Percentiles rank a stretch among this genome's conserved stretches.
These are phyloP conservation scores for Stagonosporopsis cucurbitacearum DNA, from an alignment of 2,329 filamentous ascomycete species.

Conservation along the genomic window DNA sequence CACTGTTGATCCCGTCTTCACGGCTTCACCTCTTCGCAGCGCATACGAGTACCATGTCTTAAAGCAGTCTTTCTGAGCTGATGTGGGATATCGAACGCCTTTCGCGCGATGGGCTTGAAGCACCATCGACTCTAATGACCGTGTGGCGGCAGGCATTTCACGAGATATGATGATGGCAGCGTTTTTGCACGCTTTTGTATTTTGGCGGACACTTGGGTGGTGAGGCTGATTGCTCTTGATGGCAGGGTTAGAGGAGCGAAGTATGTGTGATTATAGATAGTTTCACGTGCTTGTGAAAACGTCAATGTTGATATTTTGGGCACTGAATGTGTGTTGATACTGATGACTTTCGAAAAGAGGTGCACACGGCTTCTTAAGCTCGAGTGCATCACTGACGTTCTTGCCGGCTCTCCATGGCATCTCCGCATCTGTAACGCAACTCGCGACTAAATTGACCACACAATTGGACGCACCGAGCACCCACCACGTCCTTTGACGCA, in stretches of 20 bases:
- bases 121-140: slow-evolving; percentile 41
- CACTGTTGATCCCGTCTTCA: slow-evolving; percentile 26
- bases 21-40: slow-evolving; percentile 32
- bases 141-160: slow-evolving; percentile 35
- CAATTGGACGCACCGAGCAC: not conserved
- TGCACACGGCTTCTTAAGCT: not conserved
- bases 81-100: slow-evolving; percentile 41
- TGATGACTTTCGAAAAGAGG: not conserved
- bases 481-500: not conserved
- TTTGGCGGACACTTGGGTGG: not conserved
- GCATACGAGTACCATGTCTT: slow-evolving; percentile 49
- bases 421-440: slow-evolving; percentile 6
- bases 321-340: not conserved
- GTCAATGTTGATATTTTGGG: not conserved
- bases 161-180: not conserved
- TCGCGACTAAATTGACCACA: not conserved
- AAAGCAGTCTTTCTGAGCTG: slow-evolving; percentile 42
- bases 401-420: slow-evolving; percentile 2
- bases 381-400: not conserved
- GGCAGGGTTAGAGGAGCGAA: not conserved
- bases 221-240: not conserved
- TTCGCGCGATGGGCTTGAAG: slow-evolving; percentile 47
- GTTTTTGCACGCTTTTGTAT: too few species aligned
- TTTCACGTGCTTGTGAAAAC: not conserved
- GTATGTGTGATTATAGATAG: not conserved